Evolutionary conservation across 768 basidiomycete genomes (phyloP).

Genomic region (Mycena galericulata): DNA sequence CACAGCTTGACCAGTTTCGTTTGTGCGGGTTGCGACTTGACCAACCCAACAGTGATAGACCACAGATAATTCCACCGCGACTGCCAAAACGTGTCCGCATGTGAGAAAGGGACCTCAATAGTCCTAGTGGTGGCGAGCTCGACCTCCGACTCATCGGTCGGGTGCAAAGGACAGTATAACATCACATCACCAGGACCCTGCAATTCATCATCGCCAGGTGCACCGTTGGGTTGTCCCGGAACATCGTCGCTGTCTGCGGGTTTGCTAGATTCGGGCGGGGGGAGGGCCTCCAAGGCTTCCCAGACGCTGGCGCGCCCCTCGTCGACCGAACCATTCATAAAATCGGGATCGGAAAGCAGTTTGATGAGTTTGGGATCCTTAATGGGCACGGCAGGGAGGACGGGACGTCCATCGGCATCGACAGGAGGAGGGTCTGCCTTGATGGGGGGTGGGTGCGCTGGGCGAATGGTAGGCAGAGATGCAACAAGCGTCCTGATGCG

Average conservation of each 20-base stretch:
- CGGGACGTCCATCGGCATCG: slow-evolving; percentile 39
- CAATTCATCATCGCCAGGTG: slow-evolving; percentile 39
- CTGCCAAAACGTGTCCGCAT: slow-evolving; percentile 28
- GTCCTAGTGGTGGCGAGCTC: slow-evolving; percentile 65
- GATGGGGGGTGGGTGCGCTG: slow-evolving; percentile 34
- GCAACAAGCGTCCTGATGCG: slow-evolving; percentile 66
- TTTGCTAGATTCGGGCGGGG: slow-evolving; percentile 37
- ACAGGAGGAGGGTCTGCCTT: slow-evolving; percentile 28
- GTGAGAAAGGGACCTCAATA: slow-evolving; percentile 40
- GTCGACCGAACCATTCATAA: slow-evolving; percentile 64
- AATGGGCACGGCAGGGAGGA: slow-evolving; percentile 51
- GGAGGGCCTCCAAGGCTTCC: slow-evolving; percentile 50
- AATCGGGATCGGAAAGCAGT: slow-evolving; percentile 60
- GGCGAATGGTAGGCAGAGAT: slow-evolving; percentile 50
- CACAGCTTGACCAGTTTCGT: slow-evolving; percentile 49
- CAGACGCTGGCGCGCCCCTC: slow-evolving; percentile 62
- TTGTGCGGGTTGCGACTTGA: slow-evolving; percentile 7
- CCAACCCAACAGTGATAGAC: slow-evolving; percentile 25
- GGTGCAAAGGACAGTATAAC: slow-evolving; percentile 65
- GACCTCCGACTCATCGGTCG: slow-evolving; percentile 59
- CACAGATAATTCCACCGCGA: slow-evolving; percentile 33
- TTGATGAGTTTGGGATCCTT: slow-evolving; percentile 59
- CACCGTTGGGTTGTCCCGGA: slow-evolving; percentile 17
- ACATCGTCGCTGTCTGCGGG: slow-evolving; percentile 21
- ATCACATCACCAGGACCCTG: slow-evolving; percentile 61